Base-by-base conservation (phyloP, 106 monocot genomes). In the Acanthochlamys bracteata region DNA sequence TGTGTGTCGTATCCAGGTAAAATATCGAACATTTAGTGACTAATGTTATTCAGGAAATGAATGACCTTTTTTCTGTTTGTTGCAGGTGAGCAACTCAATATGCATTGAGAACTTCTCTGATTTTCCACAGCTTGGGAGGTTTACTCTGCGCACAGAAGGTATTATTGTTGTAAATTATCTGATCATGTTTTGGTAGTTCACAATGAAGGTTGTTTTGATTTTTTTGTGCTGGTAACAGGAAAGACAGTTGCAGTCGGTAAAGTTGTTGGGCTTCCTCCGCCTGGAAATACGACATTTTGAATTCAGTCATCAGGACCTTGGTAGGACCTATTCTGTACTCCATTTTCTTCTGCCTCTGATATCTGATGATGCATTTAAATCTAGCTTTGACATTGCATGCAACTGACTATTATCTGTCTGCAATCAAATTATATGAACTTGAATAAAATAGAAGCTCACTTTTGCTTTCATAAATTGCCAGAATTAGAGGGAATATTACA, bases 71-170 rank as follows among this genome's bases (percentile, higher is more conserved):
- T 49, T 17, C 17, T 14, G 19, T 12, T 25, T 59, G 39, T 25
- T 59, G 39, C 71, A 96, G 95, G 96, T 98, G 56, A 91, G 69
- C 69, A 98, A 88, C 59, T 47, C 83, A 73, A 98, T 98, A 67
- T 92, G 96, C 54, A 73, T 98, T 4, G 96, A 98, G 75, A 98
- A 85, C 4, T 98, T 91, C 41, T 62, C 83, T 11, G 79, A 79
- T 74, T 92, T 81, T 66, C 60, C 96, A 43, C 91, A 98, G 73
- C 88, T 98, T 24, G 96, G 96, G 22, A 84, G 91, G 57, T 92
- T 98, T 63, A 98, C 96, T 40, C 91, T 98, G 55, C 78, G 96
- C 15, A 88, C 88, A 9, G 96, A 88, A 96, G 96, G 96, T 90
- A 65, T 68, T 0, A 22, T 47, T 12, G 63, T 24, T 16, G 26